Evolutionary conservation across 129 eudicot genomes (phyloP).

Genomic region (Arctium lappa): DNA sequence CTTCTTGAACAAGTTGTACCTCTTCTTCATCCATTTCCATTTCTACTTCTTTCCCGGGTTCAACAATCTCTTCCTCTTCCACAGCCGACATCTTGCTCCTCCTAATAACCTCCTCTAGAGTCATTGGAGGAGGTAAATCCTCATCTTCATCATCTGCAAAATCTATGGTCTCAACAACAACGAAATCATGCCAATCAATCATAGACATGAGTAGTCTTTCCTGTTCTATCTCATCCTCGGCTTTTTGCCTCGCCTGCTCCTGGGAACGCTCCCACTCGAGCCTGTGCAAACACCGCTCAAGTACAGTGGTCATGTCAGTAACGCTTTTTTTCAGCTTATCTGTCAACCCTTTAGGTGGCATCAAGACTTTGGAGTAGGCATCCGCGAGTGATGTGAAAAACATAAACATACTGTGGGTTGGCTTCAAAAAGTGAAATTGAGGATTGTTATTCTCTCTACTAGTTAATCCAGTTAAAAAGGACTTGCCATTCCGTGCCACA

Average conservation of each 20-base stretch:
- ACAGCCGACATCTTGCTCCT: constrained; percentile 67
- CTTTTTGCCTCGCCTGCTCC: constrained; percentile 91
- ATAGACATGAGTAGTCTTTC: constrained; percentile 82
- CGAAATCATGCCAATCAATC: constrained; percentile 98
- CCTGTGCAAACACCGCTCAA: constrained; percentile 77
- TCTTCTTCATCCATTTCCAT: constrained; percentile 98
- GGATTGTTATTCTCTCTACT: constrained; percentile 84
- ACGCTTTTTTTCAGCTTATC: constrained; percentile 71
- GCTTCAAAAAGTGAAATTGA: constrained; percentile 82
- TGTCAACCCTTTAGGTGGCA: constrained; percentile 81
- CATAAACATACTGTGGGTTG: constrained; percentile 92
- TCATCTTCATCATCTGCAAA: constrained; percentile 92
- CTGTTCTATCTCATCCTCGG: constrained; percentile 81
- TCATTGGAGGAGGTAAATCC: constrained; percentile 85
- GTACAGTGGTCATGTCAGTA: constrained; percentile 70
- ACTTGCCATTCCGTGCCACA: constrained; percentile 85
- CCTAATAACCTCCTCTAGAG: constrained; percentile 84
- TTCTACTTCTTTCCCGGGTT: constrained; percentile 81
- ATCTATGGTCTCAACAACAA: constrained; percentile 78
- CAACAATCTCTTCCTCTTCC: constrained; percentile 65
- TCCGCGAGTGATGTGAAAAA: constrained; percentile 93
- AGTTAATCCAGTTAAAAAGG: constrained; percentile 71
- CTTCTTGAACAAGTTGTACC: constrained; percentile 85
- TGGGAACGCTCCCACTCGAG: constrained; percentile 88
- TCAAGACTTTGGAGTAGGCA: constrained; percentile 82